phyloP scores from a whole-genome alignment of 768 basidiomycete species.

The Psilocybe azurescens region DNA sequence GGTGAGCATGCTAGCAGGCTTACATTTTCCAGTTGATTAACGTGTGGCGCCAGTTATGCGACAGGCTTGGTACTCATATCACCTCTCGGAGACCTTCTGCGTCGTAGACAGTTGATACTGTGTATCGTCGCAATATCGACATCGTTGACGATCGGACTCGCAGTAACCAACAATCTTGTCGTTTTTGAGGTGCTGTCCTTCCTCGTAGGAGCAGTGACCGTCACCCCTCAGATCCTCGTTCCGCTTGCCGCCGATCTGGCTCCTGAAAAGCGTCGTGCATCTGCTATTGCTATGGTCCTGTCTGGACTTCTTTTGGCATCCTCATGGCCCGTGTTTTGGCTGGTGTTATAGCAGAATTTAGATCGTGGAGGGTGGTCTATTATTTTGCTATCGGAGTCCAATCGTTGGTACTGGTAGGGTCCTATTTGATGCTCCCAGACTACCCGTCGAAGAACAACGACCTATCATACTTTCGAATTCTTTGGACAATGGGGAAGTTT shows the following conservation, averaged over 20 bases:
- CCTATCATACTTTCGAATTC: constrained; percentile 69
- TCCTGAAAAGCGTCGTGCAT: constrained; percentile 70
- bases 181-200: constrained; percentile 74
- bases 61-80: constrained; percentile 75
- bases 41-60: constrained; percentile 58
- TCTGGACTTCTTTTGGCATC: constrained; percentile 73
- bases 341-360: constrained; percentile 76
- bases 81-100: constrained; percentile 86
- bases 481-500: constrained; percentile 80
- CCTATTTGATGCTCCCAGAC: constrained; percentile 76
- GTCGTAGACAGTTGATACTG: constrained; percentile 76
- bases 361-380: constrained; percentile 76
- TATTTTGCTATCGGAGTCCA: constrained; percentile 81
- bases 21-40: background rate
- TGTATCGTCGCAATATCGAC: constrained; percentile 57
- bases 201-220: constrained; percentile 70
- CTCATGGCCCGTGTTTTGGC: constrained; percentile 77
- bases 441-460: constrained; percentile 76
- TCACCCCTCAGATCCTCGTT: constrained; percentile 81
- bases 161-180: constrained; percentile 60
- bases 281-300: constrained; percentile 77
- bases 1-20: constrained; percentile 41
- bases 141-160: constrained; percentile 71
- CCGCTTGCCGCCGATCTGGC: constrained; percentile 84
- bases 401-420: constrained; percentile 54